Evolutionary conservation across 2,329 filamentous ascomycete species (phyloP).

Genomic region (Colletotrichum graminicola): DNA sequence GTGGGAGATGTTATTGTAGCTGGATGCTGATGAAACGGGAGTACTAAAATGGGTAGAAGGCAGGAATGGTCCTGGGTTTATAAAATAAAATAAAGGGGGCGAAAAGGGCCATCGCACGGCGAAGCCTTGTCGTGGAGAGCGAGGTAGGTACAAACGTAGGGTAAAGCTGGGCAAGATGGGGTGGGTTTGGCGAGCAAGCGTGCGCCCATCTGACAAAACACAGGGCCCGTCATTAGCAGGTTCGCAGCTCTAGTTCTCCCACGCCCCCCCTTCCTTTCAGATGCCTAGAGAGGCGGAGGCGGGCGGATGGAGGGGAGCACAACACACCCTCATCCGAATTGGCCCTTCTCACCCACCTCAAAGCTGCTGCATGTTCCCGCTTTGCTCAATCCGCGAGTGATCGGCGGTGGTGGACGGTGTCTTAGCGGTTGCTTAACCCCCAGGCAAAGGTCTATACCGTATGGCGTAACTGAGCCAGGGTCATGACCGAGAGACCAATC

Average conservation of each 20-base stretch:
- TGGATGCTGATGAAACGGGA: constrained; percentile 40
- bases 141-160: constrained; percentile 38
- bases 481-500: constrained; percentile 8
- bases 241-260: constrained; percentile 3
- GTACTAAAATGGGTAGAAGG: constrained; percentile 30
- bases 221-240: constrained; percentile 37
- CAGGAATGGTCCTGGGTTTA: constrained; percentile 41
- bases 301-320: constrained; percentile 4
- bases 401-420: constrained; percentile 42
- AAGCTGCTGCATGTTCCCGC: constrained; percentile 31
- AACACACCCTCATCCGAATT: constrained; percentile 21
- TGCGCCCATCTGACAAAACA: constrained; percentile 37
- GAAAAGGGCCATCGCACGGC: constrained; percentile 24
- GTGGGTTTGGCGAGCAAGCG: constrained; percentile 33
- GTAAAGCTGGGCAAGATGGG: constrained; percentile 38
- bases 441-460: constrained; percentile 31
- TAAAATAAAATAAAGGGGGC: constrained; percentile 42
- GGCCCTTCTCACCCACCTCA: constrained; percentile 25
- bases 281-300: not conserved
- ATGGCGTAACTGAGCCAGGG: constrained; percentile 41
- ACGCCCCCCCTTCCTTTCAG: not conserved
- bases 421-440: constrained; percentile 30
- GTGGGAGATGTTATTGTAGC: constrained; percentile 14
- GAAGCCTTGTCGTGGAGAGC: constrained; percentile 39
- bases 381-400: constrained; percentile 33